phyloP scores from a whole-genome alignment of 1,284 basidiomycete genomes.

The Trichosporon sp. region DNA sequence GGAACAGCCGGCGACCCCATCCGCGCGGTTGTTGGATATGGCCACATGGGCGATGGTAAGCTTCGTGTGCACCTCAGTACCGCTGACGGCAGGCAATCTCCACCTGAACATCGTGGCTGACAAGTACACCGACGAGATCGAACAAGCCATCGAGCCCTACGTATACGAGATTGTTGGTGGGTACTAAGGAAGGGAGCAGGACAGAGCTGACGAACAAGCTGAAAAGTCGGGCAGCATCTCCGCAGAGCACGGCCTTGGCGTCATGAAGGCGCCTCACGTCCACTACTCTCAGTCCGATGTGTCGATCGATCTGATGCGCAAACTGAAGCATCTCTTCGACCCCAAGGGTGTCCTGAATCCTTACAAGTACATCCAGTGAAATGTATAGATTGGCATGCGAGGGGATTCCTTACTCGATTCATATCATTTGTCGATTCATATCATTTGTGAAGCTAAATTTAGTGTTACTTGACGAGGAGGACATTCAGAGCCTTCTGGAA shows the following conservation, averaged over 20 bases:
- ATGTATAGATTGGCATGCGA: background rate
- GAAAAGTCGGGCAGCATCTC: constrained; percentile 81
- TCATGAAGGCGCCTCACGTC: constrained; percentile 91
- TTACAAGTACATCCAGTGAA: constrained; percentile 49
- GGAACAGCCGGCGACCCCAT: constrained; percentile 66
- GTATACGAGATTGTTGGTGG: constrained; percentile 83
- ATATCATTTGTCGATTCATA: background rate
- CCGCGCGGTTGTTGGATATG: constrained; percentile 85
- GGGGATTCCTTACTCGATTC: background rate
- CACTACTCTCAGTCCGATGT: constrained; percentile 81
- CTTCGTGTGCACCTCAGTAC: constrained; percentile 16
- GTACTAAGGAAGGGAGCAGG: constrained; percentile 25
- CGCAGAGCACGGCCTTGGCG: constrained; percentile 90
- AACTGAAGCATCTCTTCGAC: constrained; percentile 88
- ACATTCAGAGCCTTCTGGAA: constrained; percentile 57
- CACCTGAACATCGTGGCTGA: constrained; percentile 93
- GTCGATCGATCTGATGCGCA: constrained; percentile 86
- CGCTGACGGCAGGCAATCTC: constrained; percentile 69
- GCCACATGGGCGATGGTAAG: constrained; percentile 93
- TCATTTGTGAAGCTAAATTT: background rate
- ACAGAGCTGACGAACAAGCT: constrained; percentile 35
- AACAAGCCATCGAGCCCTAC: constrained; percentile 88
- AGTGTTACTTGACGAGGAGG: constrained; percentile 38
- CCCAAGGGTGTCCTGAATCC: constrained; percentile 81
- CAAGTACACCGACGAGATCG: constrained; percentile 78